Evolutionary conservation across 2,329 filamentous ascomycete genomes (phyloP), one percentile per base, ranked within the genome.

Genomic region (Claviceps digitariae): DNA sequence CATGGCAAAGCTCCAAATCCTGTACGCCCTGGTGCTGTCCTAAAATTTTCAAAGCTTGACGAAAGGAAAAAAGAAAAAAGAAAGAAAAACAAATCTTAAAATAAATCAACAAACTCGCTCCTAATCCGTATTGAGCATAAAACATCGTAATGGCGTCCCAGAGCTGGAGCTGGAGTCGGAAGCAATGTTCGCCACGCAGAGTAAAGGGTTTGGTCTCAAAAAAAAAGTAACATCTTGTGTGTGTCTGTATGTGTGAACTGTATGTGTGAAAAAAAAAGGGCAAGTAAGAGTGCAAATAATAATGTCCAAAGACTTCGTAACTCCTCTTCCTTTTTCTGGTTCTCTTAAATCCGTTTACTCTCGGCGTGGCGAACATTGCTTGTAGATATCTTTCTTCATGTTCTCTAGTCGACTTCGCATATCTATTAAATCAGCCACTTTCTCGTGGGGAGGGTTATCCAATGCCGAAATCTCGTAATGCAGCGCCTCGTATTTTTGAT

Each of bases 301-400:
- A 13, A 17, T 34, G 4, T 29, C 9, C 44, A 47, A 50, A 17
- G 13, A 34, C 17, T 27, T n/a, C 25, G 27, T 25, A n/a, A n/a
- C 29, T 31, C 17, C 25, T 29, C 17, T 29, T 20, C 4, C n/a
- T 7, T 7, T n/a, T 20, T 45, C 27, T 29, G 27, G 5, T 2
- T 29, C 27, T 29, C 27, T 29, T 29, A 34, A 34, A 34, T 34
- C 21, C n/a, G n/a, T n/a, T 59, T 56, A 64, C 36, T 56, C 58
- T 55, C 61, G 62, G 34, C 60, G 59, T 4, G 57, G 67, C 52
- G 62, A 67, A 62, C 63, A 70, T 63, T 74, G 71, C 57, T 66
- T 66, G 59, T 80, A 76, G 46, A 84, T 83, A 54, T 80, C 73
- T 57, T 64, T 69, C 71, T 84, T 84, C 74, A 83, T 74, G n/a